Percentiles rank a stretch among this genome's conserved stretches.
These are phyloP conservation scores for Aspergillus thermomutatus DNA, from an alignment of 2,329 filamentous ascomycete genomes.

Conservation along the genomic window DNA sequence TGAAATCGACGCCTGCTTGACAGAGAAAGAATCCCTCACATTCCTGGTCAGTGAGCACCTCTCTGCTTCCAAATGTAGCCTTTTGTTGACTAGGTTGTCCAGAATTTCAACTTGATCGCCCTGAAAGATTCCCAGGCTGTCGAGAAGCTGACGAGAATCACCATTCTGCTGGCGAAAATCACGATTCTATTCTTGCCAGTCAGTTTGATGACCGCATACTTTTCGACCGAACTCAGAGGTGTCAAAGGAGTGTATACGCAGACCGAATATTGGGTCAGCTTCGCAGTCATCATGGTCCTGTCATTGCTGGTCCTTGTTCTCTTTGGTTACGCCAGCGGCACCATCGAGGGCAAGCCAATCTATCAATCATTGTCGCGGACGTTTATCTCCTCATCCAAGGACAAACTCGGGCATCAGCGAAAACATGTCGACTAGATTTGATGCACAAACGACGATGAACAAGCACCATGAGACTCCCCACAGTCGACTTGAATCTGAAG, in stretches of 20 bases:
- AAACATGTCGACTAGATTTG: slow-evolving; percentile 6
- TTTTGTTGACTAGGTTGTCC: slow-evolving; percentile 7
- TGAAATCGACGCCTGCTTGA: slow-evolving; percentile 62
- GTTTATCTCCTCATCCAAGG: slow-evolving; percentile 32
- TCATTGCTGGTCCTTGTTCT: slow-evolving; percentile 57
- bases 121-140: slow-evolving; percentile 72
- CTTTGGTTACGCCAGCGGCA: slow-evolving; percentile 57
- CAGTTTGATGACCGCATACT: slow-evolving; percentile 71
- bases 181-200: slow-evolving; percentile 74
- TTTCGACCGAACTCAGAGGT: slow-evolving; percentile 62
- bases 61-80: no score
- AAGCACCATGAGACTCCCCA: no score
- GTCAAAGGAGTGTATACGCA: slow-evolving; percentile 57
- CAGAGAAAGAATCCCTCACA: slow-evolving; percentile 68
- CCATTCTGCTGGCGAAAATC: slow-evolving; percentile 69
- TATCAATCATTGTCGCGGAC: slow-evolving; percentile 43
- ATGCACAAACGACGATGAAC: no score
- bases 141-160: slow-evolving; percentile 67
- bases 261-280: slow-evolving; percentile 65
- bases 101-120: slow-evolving; percentile 76
- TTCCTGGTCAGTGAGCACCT: slow-evolving; percentile 53
- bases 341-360: slow-evolving; percentile 54
- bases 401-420: slow-evolving; percentile 21
- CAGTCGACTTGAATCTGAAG: not conserved
- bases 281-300: slow-evolving; percentile 60